phyloP scores from a whole-genome alignment of 2,329 filamentous ascomycete genomes.

The Aureobasidium sp. region DNA sequence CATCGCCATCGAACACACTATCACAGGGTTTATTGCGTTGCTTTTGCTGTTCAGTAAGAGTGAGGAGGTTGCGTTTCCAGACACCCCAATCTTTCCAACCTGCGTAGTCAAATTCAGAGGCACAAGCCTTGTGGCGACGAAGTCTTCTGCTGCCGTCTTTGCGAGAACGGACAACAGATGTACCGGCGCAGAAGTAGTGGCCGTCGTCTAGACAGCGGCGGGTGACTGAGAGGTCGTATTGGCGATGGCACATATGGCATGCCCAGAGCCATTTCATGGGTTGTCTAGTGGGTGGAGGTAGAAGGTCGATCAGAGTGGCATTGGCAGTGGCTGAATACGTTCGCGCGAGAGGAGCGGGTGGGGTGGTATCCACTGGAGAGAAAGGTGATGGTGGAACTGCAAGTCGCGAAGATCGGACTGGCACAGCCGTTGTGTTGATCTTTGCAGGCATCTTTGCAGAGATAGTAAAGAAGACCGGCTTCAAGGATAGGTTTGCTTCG shows the following conservation, averaged over 20 bases:
- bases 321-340: conserved; percentile 26
- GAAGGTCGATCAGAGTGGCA: conserved; percentile 23
- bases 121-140: conserved; percentile 47
- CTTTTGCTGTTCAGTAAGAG: conserved; percentile 27
- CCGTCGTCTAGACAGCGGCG: conserved; percentile 61
- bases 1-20: conserved; percentile 22
- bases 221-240: conserved; percentile 55
- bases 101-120: conserved; percentile 58
- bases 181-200: conserved; percentile 60
- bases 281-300: conserved; percentile 30
- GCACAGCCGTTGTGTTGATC: conserved; percentile 40
- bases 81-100: conserved; percentile 55
- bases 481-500: background rate
- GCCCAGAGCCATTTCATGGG: conserved; percentile 58
- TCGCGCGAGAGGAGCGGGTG: conserved; percentile 23
- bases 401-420: conserved; percentile 49
- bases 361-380: conserved; percentile 36
- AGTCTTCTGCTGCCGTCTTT: conserved; percentile 31
- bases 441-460: conserved; percentile 31
- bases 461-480: conserved; percentile 13
- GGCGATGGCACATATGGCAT: conserved; percentile 56
- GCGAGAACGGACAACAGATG: conserved; percentile 38
- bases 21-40: background rate
- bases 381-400: conserved; percentile 51
- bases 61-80: conserved; percentile 42